phyloP scores from a whole-genome alignment of 208 protist species.

The Trypanosoma congolense region DNA sequence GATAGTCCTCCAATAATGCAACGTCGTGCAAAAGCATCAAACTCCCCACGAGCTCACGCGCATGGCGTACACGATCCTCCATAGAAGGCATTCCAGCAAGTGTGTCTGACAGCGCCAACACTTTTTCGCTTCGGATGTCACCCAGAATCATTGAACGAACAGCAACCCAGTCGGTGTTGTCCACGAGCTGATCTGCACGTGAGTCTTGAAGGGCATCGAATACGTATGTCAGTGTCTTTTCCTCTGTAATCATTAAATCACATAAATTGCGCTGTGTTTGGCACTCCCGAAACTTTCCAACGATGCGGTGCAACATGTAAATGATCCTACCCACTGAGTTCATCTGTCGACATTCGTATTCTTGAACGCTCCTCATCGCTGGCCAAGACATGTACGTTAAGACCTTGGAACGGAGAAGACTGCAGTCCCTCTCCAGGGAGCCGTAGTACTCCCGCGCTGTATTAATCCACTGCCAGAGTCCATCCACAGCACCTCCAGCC shows the following conservation, averaged over 20 bases:
- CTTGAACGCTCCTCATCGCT: constrained; percentile 71
- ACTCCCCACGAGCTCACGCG: constrained; percentile 40
- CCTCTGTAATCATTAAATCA: constrained; percentile 46
- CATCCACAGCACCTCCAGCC: constrained; percentile 43
- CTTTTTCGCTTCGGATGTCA: constrained; percentile 63
- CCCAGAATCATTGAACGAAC: constrained; percentile 61
- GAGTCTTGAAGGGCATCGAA: constrained; percentile 16
- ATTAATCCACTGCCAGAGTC: constrained; percentile 50
- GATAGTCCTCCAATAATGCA: constrained; percentile 36
- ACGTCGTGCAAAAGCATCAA: constrained; percentile 74
- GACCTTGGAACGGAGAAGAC: constrained; percentile 72
- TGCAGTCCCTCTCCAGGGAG: constrained; percentile 55
- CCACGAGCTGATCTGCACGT: constrained; percentile 25
- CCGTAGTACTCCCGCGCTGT: constrained; percentile 50
- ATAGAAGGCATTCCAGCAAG: constrained; percentile 43
- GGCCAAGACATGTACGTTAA: constrained; percentile 80
- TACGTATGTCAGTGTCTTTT: constrained; percentile 20
- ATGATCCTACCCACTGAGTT: constrained; percentile 56
- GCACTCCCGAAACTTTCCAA: constrained; percentile 39
- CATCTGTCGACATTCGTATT: constrained; percentile 53
- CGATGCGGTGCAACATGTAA: constrained; percentile 39
- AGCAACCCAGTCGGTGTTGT: constrained; percentile 80
- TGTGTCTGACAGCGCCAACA: constrained; percentile 39
- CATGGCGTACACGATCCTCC: constrained; percentile 33
- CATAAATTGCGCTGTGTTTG: constrained; percentile 79